Evolutionary conservation across 495 filamentous ascomycete species (phyloP), one percentile per base, ranked within the genome.

Genomic region (Glutinoglossum americanum): DNA sequence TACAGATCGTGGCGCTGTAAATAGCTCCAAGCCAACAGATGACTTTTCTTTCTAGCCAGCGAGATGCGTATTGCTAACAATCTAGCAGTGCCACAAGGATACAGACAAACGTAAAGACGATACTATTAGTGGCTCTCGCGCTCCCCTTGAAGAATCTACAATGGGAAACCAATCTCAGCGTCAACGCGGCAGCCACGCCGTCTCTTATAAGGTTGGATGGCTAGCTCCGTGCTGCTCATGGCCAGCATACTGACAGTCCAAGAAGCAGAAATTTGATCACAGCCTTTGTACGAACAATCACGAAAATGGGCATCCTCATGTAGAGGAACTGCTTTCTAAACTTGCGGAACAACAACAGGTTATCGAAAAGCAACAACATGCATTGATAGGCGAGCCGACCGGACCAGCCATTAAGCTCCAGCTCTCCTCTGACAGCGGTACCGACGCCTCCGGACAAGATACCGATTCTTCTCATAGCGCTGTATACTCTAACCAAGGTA

Each of bases 281-380:
- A 58, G 62, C 41, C 65, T 65, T 32, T 57, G 60, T 58, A 61
- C 63, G 26, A 58, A 64, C 47, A 41, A 67, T 23, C 67, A 70
- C 17, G 69, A 73, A 26, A 61, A 73, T 54, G 69, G 67, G 10
- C 57, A 64, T n/a, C 61, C 62, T 23, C 51, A 64, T 19, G 63
- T 84, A 70, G 79, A 85, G 58, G 71, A 78, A 51, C 70, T 85
- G 27, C 71, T 85, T 60, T 75, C 82, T 8, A 80, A 79, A 63
- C 74, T 89, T 51, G 74, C 78, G 27, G 78, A 87, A 67, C 83
- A 88, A 62, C 75, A 84, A 51, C 66, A 37, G 17, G 19, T 28
- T 28, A 41, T 79, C 49, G 69, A 72, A 56, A 75, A 77, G 58
- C 79, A 81, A 63, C 73, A 73, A 27, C 69, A 77, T 47, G 64